Base-by-base conservation (phyloP, 2,329 filamentous ascomycete genomes). In the Colletotrichum magnum region DNA sequence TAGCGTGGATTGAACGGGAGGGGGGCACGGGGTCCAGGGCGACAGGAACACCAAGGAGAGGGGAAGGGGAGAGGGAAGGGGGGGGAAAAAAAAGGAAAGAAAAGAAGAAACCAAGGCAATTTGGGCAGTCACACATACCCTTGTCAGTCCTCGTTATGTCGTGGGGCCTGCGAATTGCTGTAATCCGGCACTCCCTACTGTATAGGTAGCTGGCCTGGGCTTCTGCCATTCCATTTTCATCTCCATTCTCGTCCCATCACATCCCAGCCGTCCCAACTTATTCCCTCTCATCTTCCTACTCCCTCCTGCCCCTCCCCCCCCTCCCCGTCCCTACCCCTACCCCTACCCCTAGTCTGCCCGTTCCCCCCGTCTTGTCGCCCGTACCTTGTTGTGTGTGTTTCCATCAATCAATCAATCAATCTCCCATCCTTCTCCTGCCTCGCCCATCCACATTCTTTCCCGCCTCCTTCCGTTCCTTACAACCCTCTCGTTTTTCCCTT, bases 381-480 rank as follows among this genome's bases (percentile, higher is more conserved):
- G 45, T 67, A 52, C 64, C 68, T 70, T 68, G 68, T 68, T 64
- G 64, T 72, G 62, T 69, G 70, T 69, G 70, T 72, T 72, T 71
- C 70, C 70, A 70, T 70, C 68, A 69, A 67, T 71, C 68, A 70
- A 71, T 71, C 70, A 70, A 71, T 71, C 70, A 72, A 72, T 68
- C 65, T 72, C 64, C 58, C 68, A 63, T 70, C 64, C 68, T 70
- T 70, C 58, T 62, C 58, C 68, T 68, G 64, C 68, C 28, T 68
- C 66, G 51, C 58, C 57, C 63, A 70, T 70, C 64, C 68, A 70
- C 71, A 72, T 72, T 72, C 71, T 62, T 72, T 72, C 65, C 60
- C 66, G 63, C 63, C 68, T 69, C 66, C 64, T 61, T 72, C 68
- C 70, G 62, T 70, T 70, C 71, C 65, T 72, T 71, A 68, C 69